Conservation (phyloP, 73 alveolate genomes). For the Diophrys appendiculata region DNA sequence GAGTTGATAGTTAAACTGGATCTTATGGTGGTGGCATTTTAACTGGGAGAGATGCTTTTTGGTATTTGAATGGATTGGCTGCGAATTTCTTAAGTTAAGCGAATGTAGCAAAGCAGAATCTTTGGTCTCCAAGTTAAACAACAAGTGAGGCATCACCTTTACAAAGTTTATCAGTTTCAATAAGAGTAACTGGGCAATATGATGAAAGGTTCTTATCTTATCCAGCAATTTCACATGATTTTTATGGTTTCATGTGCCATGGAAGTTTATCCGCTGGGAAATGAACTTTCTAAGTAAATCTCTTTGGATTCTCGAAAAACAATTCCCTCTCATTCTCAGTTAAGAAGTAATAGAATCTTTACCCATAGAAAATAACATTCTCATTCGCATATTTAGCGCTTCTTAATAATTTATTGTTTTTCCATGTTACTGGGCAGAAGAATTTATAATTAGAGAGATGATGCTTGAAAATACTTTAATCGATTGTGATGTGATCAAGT, state of each 20-base stretch:
- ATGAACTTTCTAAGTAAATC: constrained; percentile 20
- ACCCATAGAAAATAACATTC: constrained; percentile 32
- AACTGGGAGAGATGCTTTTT: constrained; percentile 63
- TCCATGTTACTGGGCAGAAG: constrained; percentile 75
- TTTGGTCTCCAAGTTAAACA: too few species aligned
- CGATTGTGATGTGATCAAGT: constrained; percentile 20
- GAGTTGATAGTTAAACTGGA: constrained; percentile 36
- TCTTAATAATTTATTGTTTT: constrained; percentile 39
- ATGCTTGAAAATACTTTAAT: constrained; percentile 19
- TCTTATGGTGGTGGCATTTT: constrained; percentile 73
- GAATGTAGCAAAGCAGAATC: constrained; percentile 40
- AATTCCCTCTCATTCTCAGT: constrained; percentile 38
- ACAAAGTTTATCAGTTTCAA: constrained; percentile 50
- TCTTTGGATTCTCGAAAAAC: constrained; percentile 53
- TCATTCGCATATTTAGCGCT: constrained; percentile 46
- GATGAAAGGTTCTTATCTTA: constrained; percentile 45
- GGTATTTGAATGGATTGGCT: constrained; percentile 55
- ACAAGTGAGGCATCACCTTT: too few species aligned
- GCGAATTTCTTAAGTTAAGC: constrained; percentile 44
- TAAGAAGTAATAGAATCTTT: constrained; percentile 50
- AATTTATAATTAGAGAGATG: constrained; percentile 37
- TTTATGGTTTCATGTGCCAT: constrained; percentile 33
- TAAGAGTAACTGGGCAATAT: constrained; percentile 62
- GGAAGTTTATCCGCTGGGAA: constrained; percentile 74
- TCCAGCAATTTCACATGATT: constrained; percentile 44